Conservation (phyloP, 371 early-diverging fungal genomes). For the Mucor velutinosus region DNA sequence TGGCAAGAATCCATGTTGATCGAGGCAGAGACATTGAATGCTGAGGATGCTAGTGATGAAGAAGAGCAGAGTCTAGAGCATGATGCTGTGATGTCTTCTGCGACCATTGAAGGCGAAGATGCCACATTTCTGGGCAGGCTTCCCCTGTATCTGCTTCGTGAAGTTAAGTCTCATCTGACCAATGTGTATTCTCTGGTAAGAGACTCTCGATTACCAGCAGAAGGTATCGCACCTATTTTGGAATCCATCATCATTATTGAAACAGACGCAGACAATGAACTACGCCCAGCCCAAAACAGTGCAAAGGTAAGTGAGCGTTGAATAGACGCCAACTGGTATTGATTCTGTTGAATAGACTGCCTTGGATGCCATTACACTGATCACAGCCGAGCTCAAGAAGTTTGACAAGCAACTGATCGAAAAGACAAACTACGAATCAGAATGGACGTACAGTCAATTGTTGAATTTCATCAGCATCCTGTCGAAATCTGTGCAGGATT, state of each 20-base stretch:
- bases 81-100: not conserved
- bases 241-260: constrained; percentile 46
- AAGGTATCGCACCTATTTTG: constrained; percentile 37
- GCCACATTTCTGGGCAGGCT: constrained; percentile 13
- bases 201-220: constrained; percentile 26
- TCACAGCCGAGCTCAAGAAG: constrained; percentile 14
- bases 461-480: constrained; percentile 9
- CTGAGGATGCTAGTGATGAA: constrained; percentile 11
- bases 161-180: constrained; percentile 16
- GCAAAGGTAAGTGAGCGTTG: constrained; percentile 32
- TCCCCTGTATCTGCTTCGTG: constrained; percentile 18
- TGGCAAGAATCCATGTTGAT: constrained; percentile 27
- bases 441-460: constrained; percentile 32
- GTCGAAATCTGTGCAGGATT: constrained; percentile 16
- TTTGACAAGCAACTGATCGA: constrained; percentile 19
- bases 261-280: constrained; percentile 44
- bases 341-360: constrained; percentile 6
- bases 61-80: constrained; percentile 9
- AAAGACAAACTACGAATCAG: constrained; percentile 17
- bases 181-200: constrained; percentile 7
- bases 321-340: not conserved
- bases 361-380: constrained; percentile 15
- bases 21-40: constrained; percentile 19
- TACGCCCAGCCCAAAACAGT: constrained; percentile 46
- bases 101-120: not conserved